Base-by-base conservation (phyloP, 2,329 filamentous ascomycete genomes). In the Pyricularia grisea region DNA sequence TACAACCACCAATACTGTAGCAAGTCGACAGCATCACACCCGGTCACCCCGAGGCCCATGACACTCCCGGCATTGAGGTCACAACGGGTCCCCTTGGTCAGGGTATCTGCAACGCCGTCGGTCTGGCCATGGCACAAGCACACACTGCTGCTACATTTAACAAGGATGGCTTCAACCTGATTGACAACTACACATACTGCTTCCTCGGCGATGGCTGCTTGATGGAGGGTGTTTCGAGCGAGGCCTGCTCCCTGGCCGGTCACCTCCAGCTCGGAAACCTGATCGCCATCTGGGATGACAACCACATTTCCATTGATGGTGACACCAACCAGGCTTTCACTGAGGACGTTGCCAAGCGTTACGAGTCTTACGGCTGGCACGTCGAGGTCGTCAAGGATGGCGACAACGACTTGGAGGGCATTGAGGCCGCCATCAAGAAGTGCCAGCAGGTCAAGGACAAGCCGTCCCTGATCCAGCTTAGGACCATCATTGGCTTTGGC, bases 161-260 rank as follows among this genome's bases (percentile, higher is more conserved):
- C 90, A 97, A 96, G 88, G 92, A 94, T 74, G 92, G 91, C 73
- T 98, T 91, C 81, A 89, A 93, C 74, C 83, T 99, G 70, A 83
- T 97, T 82, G 91, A 96, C 88, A 97, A 98, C 90, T 89, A 97
- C 88, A 99, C 95, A 79, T 99, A 94, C 84, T 84, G 81, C 82
- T 97, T 98, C 88, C 92, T 99, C 79, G 95, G 95, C 79, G 95
- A 99, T 86, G 95, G 95, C 74, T 99, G 95, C 83, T 88, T 96
- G 83, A 96, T 97, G 94, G 95, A 99, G 87, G 95, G 95, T 87
- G 87, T 99, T 84, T 93, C 95, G 74, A 88, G 88, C 78, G 95
- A 99, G 86, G 94, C 95, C 77, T 92, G 87, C 75, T 97, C 93
- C 71, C 87, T 93, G 75, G 95, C 95, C 75, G 95, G 95, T 78